Evolutionary conservation across 306 rosid genomes (phyloP), one percentile per base, ranked within the genome.

Genomic region (Pyrus pyrifolia): DNA sequence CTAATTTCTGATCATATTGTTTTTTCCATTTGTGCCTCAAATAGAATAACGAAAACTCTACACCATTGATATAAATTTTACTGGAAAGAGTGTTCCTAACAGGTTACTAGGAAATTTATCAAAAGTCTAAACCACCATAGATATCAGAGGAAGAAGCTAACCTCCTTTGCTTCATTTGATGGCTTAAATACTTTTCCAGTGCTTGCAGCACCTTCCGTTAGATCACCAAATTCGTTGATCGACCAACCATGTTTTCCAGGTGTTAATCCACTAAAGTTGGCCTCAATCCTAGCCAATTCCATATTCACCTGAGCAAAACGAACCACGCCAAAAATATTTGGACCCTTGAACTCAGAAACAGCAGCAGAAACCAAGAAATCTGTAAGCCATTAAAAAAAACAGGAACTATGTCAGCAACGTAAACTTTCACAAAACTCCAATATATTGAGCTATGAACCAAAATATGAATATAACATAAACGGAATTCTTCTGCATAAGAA

Each of bases 181-280:
- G 86, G 88, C 79, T 80, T 73, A 61, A 89, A 95, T 62, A 89
- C 67, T 80, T 91, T 91, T 33, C 97, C 97, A 18, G 97, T 95
- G 93, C 96, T 89, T 29, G 91, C 90, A 35, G 96, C 92, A 72
- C 97, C 99, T 81, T 87, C 87, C 60, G 97, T 92, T 78, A 92
- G 79, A 76, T 95, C 99, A 72, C 99, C 99, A 81, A 86, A 95
- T 82, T 90, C 88, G 75, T 92, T 92, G 79, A 95, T 91, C 38
- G 97, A 90, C 97, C 97, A 95, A 70, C 90, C 88, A 77, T 95
- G 99, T 85, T 90, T 92, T 67, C 97, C 97, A 18, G 96, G 97
- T 3, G 91, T 82, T 72, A 95, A 70, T 42, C 97, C 97, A 38
- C 92, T 92, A 59, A 92, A 92, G 84, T 74, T 86, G 71, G 96